phyloP scores from a whole-genome alignment of 305 asterid genomes.

The Rubia occidens region DNA sequence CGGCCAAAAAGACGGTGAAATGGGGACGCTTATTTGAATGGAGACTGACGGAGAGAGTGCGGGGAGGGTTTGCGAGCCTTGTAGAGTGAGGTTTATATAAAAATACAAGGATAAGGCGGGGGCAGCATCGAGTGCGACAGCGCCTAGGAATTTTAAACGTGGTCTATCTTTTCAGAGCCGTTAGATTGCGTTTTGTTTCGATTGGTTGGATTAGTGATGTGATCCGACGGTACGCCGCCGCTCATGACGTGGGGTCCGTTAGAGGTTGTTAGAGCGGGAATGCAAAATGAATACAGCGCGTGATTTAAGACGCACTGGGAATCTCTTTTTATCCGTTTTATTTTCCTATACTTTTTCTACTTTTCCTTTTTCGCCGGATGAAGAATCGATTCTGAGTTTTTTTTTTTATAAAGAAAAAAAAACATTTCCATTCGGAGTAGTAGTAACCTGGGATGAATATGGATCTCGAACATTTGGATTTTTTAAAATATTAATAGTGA shows the following conservation, averaged over 20 bases:
- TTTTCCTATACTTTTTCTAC: not conserved
- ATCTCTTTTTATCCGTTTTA: not conserved
- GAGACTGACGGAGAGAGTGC: conserved; percentile 9
- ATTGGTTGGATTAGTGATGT: not conserved
- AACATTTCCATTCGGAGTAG: no score
- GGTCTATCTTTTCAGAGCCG: not conserved
- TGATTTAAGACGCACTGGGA: not conserved
- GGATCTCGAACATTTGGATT: no score
- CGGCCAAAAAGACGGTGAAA: not conserved
- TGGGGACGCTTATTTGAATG: not conserved
- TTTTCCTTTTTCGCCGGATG: not conserved
- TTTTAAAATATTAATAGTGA: no score
- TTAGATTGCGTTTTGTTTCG: not conserved
- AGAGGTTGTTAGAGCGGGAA: conserved; percentile 14
- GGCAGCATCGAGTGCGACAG: not conserved
- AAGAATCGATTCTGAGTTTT: conserved; percentile 9
- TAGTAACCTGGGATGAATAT: no score
- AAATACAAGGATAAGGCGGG: conserved; percentile 17
- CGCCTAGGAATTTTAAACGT: not conserved
- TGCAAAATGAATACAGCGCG: conserved; percentile 13
- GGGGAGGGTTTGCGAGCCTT: conserved; percentile 1
- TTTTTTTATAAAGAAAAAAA: no score
- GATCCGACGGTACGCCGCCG: not conserved
- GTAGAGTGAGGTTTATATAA: conserved; percentile 12
- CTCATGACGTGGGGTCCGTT: not conserved